Evolutionary conservation across 192 early-diverging fungal species (phyloP), one percentile per base, ranked within the genome.

Genomic region (Phycomyces nitens): DNA sequence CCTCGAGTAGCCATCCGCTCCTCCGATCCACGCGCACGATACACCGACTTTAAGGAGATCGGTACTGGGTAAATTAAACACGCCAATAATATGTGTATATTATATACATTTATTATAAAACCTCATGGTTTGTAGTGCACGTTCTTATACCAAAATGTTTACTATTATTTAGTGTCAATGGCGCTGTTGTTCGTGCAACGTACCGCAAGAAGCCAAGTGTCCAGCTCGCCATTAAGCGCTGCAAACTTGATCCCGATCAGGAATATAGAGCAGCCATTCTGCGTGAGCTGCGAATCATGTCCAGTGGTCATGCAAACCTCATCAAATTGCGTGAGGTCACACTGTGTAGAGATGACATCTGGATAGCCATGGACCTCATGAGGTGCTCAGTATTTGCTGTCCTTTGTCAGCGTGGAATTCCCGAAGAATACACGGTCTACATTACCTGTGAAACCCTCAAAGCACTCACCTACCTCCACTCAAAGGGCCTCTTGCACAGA

Each of bases 281-380:
- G 7, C 68, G 74, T 47, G 74, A 76, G 60, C 39, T 76, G 38
- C 68, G 66, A 18, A 76, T 76, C 43, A 76, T 76, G 74, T 52
- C 74, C 5, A 70, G 59, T 21, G 74, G 74, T 20, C 59, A 70
- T 22, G 43, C 57, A 11, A 70, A 76, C 40, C 52, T 76, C 15
- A 76, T 76, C 66, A 64, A 67, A 9, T 59, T 76, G 39, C 64
- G 74, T 52, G 74, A 76, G 53, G 65, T 76, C 1, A 60, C 74
- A 2, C 21, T 76, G 2, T 71, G 65, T 44, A 44, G 57, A 20
- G 66, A 76, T 29, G 69, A 76, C 20, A 56, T 76, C 24, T 76
- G 74, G 74, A 76, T 76, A 51, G 60, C 61, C 26, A 76, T 76
- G 74, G 74, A 76, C 56, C 43, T 76, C 26, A 76, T 76, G 74